Base-by-base conservation (phyloP, 2,329 filamentous ascomycete species). In the Colletotrichum gloeosporioides region DNA sequence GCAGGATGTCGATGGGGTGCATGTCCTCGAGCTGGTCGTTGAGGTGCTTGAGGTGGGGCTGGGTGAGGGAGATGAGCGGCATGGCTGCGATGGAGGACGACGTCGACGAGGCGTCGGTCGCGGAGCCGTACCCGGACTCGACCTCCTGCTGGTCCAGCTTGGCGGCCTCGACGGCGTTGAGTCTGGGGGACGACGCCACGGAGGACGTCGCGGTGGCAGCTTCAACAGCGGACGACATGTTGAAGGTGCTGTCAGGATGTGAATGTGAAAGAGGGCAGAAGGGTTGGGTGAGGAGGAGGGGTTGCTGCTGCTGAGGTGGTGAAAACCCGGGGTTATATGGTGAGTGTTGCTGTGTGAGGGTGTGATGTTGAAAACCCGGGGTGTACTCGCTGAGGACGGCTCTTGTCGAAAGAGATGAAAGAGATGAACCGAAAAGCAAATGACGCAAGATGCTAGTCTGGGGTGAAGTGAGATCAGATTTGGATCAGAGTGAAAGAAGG, bases 11-110 rank as follows among this genome's bases (percentile, higher is more conserved):
- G 90, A 96, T 90, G 77, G 97, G 95, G 83, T 96, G 92, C 85
- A 99, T 94, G 82, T 93, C 91, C 85, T 97, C 95, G 80, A 99
- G 89, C 86, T 98, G 95, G 78, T 92, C 87, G 89, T 99, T 99
- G 84, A 99, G 90, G 86, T 96, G 96, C 81, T 95, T 93, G 80
- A 99, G 89, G 85, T 99, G 96, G 78, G 94, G 91, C 84, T 94
- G 94, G 79, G 95, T 96, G 88, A 99, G 95, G 85, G 93, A 92
- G 81, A 99, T 90, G 77, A 95, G 92, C 16, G 96, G 94, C 25
- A 96, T 89, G 79, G 92, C 93, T 68, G 89, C 89, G 57, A 91
- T 93, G 84, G 86, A 93, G 81, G 85, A 90, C 81, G 83, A 80
- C 32, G 83, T 85, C 86, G 94, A 77, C 27, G 77, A 71, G 18